phyloP scores from a whole-genome alignment of 768 basidiomycete genomes.

The Termitomyces eurrhizus region DNA sequence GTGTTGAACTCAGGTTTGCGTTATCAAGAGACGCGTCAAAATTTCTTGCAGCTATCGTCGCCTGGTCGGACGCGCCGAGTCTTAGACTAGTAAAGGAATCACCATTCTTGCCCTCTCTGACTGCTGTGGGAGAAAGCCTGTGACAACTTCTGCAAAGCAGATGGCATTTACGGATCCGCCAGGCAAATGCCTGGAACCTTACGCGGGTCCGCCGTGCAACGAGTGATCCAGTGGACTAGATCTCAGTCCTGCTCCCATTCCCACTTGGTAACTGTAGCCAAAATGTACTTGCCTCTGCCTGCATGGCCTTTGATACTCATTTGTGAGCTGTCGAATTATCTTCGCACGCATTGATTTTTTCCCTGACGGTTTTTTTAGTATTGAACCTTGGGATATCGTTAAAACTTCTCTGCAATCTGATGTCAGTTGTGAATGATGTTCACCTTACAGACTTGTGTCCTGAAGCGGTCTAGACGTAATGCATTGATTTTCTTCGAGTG shows the following conservation, averaged over 20 bases:
- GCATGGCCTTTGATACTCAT: background rate
- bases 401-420: background rate
- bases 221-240: background rate
- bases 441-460: no score
- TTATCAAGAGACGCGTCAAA: slow-evolving; percentile 31
- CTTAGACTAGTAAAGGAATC: slow-evolving; percentile 35
- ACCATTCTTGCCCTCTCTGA: slow-evolving; percentile 37
- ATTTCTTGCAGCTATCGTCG: slow-evolving; percentile 30
- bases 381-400: background rate
- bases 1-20: background rate
- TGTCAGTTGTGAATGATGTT: no score
- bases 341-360: no score
- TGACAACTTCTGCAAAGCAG: background rate
- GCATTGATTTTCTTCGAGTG: no score
- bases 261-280: background rate
- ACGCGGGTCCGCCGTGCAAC: background rate
- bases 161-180: background rate
- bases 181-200: background rate
- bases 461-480: no score
- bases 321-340: background rate
- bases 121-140: slow-evolving; percentile 10
- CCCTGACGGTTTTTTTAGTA: background rate
- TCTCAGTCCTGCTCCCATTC: no score
- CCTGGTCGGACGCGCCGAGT: slow-evolving; percentile 26
- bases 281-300: background rate